Base-by-base conservation (phyloP, 805 yeast genomes). In the Nakazawaea sp. region DNA sequence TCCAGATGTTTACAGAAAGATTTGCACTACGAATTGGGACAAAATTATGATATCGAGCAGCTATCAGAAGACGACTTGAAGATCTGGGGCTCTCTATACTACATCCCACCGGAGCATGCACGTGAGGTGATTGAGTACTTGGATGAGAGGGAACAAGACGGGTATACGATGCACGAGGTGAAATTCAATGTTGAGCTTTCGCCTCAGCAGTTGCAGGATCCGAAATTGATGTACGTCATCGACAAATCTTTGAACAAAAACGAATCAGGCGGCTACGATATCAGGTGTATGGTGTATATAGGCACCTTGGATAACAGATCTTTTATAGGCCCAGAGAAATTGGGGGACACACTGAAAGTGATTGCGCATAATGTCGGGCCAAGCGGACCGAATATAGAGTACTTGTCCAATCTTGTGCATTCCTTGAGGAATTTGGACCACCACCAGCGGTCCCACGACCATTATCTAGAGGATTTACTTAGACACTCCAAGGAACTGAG, bases 101-200 rank as follows among this genome's bases (percentile, higher is more conserved):
- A 81, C 48, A 81, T 89, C 6, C 79, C 79, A 4, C 72, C 86
- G 1, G 72, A 75, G 36, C 53, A 72, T 35, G 88, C 81, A 0
- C 54, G 56, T 4, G 70, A 71, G 40, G 92, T 86, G 13, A 64
- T 66, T 23, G 78, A 71, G 12, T 81, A 86, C 47, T 64, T 89
- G 34, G 95, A 89, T 47, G 68, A 75, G 11, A 66, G 97, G 38
- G 97, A 89, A 49, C 88, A 87, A 55, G 88, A 87, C 51, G 97
- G 97, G 0, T 89, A 89, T 56, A 66, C 86, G 1, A 63, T 75
- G 2, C 86, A 83, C 45, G 58, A 66, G 17, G 79, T 87, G 3
- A 75, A 75, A 4, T 85, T 87, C 51, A 68, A 70, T 44, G 62
- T 83, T 9, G 59, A 65, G 12, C 46, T 50, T 12, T 30, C 25